Evolutionary conservation across 2,329 filamentous ascomycete genomes (phyloP), one percentile per base, ranked within the genome.

Genomic region (Fusarium sp.): DNA sequence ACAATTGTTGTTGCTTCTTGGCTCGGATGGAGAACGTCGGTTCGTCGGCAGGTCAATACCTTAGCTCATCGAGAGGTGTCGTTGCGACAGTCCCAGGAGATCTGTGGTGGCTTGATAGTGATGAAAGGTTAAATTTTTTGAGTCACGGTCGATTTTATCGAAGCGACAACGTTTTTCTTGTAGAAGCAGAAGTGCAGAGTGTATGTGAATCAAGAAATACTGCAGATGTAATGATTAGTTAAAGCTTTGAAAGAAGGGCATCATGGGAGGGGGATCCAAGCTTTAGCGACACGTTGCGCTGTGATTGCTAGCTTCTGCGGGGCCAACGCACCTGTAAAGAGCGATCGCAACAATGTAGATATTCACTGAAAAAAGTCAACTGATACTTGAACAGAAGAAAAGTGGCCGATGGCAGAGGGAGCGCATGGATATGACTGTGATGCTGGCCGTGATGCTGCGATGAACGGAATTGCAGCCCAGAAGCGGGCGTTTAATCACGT

Each of bases 331-430:
- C 80, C 83, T 78, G 78, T 75, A 82, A 82, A 72, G 79, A 82
- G 77, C 74, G 82, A 76, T 77, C 74, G 79, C 78, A 74, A 76
- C 70, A 72, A 68, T 72, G 71, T 75, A 74, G 68, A 79, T 81
- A 80, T 81, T 79, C 75, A 79, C 78, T 82, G 77, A 77, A 80
- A 66, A 77, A 77, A 78, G 74, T 78, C 81, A 83, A 84, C 80
- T 78, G 75, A 83, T 84, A 83, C 79, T 83, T 79, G 72, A 68
- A 78, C 79, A 79, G 80, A 83, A 81, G 75, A 79, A 81, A 80
- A 79, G 79, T 78, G 78, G 79, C 73, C 78, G 79, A 81, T 82
- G 82, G 81, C 72, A 76, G 78, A 69, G 74, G 73, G 55, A 72
- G 71, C 66, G 50, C 47, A 51, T 54, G 62, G 48, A 70, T 75